phyloP scores from a whole-genome alignment of 306 rosid genomes.

The Notholithocarpus densiflorus region DNA sequence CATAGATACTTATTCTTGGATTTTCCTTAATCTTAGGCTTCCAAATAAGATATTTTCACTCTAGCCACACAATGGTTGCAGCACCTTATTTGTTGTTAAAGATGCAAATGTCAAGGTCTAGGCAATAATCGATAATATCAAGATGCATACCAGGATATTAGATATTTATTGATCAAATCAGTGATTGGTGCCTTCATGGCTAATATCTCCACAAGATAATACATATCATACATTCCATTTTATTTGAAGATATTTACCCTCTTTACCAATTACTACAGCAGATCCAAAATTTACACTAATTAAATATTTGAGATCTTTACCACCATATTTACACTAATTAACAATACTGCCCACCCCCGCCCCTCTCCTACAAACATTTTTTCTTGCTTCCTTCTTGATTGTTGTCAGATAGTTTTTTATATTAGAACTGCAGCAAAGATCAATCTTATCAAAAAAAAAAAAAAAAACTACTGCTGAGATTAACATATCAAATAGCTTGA shows the following conservation, averaged over 20 bases:
- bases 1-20: background rate
- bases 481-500: background rate
- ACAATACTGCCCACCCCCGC: background rate
- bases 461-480: background rate
- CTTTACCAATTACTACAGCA: background rate
- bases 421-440: background rate
- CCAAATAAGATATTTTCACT: background rate
- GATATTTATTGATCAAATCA: background rate
- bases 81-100: no score
- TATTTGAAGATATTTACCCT: background rate
- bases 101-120: no score
- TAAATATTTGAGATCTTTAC: background rate
- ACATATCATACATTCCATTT: background rate
- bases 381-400: background rate
- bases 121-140: no score
- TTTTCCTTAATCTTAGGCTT: background rate
- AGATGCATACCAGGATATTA: background rate
- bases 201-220: background rate
- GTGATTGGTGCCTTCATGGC: background rate
- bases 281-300: background rate
- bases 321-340: background rate
- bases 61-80: background rate
- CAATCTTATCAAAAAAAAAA: background rate
- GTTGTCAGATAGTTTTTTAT: background rate
- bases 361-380: background rate